phyloP scores from a whole-genome alignment of 2,329 filamentous ascomycete genomes.

The Pleurostoma richardsiae region DNA sequence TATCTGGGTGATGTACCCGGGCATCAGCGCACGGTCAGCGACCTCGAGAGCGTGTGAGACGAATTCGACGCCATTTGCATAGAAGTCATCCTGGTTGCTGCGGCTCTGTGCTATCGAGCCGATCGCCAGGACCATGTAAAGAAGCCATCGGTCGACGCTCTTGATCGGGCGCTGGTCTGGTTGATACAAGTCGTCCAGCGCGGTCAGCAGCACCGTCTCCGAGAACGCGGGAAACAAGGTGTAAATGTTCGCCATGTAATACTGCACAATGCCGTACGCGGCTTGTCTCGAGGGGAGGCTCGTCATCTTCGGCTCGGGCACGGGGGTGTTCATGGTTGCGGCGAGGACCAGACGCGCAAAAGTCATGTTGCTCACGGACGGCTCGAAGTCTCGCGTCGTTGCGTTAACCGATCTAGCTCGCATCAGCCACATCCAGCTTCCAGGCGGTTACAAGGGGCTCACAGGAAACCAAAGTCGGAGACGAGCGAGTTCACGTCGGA shows the following conservation, averaged over 20 bases:
- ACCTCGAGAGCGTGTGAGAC: conserved; percentile 64
- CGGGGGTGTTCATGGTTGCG: conserved; percentile 68
- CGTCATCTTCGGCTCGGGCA: conserved; percentile 58
- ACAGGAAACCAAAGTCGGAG: conserved; percentile 91
- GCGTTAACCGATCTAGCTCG: conserved; percentile 77
- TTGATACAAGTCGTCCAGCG: conserved; percentile 78
- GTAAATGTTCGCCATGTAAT: conserved; percentile 81
- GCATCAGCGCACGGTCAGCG: conserved; percentile 77
- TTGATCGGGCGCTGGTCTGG: conserved; percentile 57
- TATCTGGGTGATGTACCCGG: conserved; percentile 79
- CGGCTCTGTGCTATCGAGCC: conserved; percentile 70
- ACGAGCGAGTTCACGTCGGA: conserved; percentile 88
- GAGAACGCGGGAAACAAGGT: conserved; percentile 77
- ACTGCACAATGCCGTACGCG: conserved; percentile 66
- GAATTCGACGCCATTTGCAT: conserved; percentile 49
- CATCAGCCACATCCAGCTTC: conserved; percentile 5
- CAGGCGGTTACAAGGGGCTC: conserved; percentile 22
- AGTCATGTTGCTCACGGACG: conserved; percentile 82
- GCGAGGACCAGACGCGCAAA: conserved; percentile 85
- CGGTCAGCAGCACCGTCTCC: conserved; percentile 71
- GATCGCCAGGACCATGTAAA: conserved; percentile 87
- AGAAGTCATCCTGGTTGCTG: conserved; percentile 60
- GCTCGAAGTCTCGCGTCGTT: conserved; percentile 88
- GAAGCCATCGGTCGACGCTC: conserved; percentile 74
- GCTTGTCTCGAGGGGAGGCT: conserved; percentile 67